A percentile compares a stretch with the other conserved stretches of the same genome.
These are phyloP conservation scores for Ophiostoma montium DNA, from an alignment of 2,329 filamentous ascomycete genomes.

Conservation along the genomic window DNA sequence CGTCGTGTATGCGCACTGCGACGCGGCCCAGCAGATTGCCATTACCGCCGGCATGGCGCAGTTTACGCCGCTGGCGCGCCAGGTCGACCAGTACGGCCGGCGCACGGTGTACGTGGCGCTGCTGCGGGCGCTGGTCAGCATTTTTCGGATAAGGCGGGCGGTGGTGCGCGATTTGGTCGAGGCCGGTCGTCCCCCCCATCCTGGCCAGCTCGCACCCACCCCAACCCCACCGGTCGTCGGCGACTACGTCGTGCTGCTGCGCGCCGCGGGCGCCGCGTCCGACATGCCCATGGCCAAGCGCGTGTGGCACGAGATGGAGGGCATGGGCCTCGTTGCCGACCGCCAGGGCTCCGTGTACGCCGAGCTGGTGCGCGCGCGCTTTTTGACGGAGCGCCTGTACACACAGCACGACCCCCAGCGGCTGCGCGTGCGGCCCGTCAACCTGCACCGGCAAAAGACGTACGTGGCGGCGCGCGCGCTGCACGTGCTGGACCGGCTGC, in stretches of 20 bases:
- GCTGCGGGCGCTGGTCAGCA: constrained; percentile 21
- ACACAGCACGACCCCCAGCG: constrained; percentile 29
- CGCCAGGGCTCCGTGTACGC: constrained; percentile 21
- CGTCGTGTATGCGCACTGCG: constrained; percentile 32
- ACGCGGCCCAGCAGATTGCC: constrained; percentile 28
- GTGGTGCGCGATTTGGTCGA: too few relatives aligned
- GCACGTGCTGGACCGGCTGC: constrained; percentile 15
- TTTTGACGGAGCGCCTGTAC: constrained; percentile 31
- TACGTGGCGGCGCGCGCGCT: constrained; percentile 13
- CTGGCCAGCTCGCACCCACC: constrained; percentile 1
- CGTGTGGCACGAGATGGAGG: constrained; percentile 16
- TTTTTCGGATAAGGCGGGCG: constrained; percentile 20
- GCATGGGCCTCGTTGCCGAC: constrained; percentile 13
- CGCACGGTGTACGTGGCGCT: constrained; percentile 27
- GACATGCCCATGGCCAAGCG: constrained; percentile 22
- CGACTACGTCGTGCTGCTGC: constrained; percentile 32
- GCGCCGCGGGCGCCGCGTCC: constrained; percentile 32
- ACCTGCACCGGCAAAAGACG: constrained; percentile 7
- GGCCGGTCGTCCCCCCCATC: too few relatives aligned
- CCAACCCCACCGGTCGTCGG: constrained; percentile 20
- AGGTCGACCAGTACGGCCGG: constrained; percentile 30
- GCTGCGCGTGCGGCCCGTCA: constrained; percentile 24
- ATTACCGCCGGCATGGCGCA: constrained; percentile 27
- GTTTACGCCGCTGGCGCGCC: constrained; percentile 22
- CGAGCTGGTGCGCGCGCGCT: constrained; percentile 35